These are phyloP conservation scores for Clonostachys sp. DNA, from an alignment of 2,329 filamentous ascomycete species.

Conservation along the genomic window DNA sequence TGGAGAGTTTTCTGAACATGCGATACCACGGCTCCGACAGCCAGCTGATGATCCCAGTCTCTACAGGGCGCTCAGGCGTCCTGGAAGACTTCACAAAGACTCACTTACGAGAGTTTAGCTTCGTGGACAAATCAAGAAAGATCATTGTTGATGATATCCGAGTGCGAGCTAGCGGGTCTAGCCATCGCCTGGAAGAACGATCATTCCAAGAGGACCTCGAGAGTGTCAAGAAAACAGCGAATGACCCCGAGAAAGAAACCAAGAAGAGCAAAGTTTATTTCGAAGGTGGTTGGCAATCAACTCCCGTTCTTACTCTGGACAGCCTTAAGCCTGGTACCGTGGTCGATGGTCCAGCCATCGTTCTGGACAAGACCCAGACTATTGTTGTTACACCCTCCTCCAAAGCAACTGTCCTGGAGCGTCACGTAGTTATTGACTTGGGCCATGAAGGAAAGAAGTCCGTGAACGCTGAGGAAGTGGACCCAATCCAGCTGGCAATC, in stretches of 20 bases:
- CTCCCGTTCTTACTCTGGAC: conserved; percentile 4
- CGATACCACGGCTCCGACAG: conserved; percentile 36
- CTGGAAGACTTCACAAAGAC: conserved; percentile 22
- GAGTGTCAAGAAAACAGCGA: conserved; percentile 1
- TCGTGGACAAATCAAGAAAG: conserved; percentile 25
- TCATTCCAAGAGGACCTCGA: conserved; percentile 14
- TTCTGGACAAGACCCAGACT: conserved; percentile 4
- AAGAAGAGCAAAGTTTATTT: conserved; percentile 11
- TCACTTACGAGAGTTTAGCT: conserved; percentile 34
- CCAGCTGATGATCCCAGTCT: conserved; percentile 27
- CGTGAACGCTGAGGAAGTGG: conserved; percentile 38
- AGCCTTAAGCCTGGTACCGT: not conserved
- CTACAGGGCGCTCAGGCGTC: conserved; percentile 17
- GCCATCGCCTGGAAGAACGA: conserved; percentile 10
- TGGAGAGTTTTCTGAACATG: conserved; percentile 37
- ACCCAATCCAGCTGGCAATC: not conserved
- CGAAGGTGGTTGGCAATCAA: not conserved
- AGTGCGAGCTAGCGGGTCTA: conserved; percentile 27
- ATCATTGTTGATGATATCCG: conserved; percentile 36
- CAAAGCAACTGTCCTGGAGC: conserved; percentile 1
- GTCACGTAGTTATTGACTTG: conserved; percentile 2
- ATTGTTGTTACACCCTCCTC: conserved; percentile 1
- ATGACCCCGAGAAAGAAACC: not conserved
- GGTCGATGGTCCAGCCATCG: conserved; percentile 1
- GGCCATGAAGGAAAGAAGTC: conserved; percentile 7